Percentiles rank a stretch among this genome's conserved stretches.
phyloP scores from a whole-genome alignment of 2,329 filamentous ascomycete species.

The Colletotrichum lini region DNA sequence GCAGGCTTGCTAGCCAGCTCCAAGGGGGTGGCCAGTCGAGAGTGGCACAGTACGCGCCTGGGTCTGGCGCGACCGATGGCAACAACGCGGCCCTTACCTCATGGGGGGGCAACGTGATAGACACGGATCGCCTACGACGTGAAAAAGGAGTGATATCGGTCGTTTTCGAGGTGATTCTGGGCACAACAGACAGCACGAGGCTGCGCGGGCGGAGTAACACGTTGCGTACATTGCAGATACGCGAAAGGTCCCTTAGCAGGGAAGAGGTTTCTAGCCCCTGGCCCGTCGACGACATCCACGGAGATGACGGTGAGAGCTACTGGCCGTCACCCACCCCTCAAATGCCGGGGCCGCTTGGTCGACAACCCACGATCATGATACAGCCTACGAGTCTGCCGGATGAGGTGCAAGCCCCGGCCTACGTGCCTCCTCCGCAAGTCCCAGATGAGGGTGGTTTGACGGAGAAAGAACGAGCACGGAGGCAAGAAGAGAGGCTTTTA shows the following conservation, averaged over 20 bases:
- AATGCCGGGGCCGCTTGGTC: constrained; percentile 14
- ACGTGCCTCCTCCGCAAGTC: constrained; percentile 73
- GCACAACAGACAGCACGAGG: constrained; percentile 81
- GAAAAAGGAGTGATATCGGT: constrained; percentile 94
- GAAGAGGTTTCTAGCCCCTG: constrained; percentile 46
- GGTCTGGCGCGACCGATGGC: constrained; percentile 52
- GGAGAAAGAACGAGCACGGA: constrained; percentile 86
- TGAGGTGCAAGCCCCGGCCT: constrained; percentile 59
- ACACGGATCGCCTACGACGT: constrained; percentile 87
- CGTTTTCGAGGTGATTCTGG: constrained; percentile 88
- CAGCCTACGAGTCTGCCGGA: constrained; percentile 44
- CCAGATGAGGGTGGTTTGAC: constrained; percentile 74
- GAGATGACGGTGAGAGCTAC: constrained; percentile 37
- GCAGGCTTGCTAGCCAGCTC: constrained; percentile 82
- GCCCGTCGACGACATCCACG: constrained; percentile 26
- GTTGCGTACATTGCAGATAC: constrained; percentile 44
- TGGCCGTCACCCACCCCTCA: constrained; percentile 36
- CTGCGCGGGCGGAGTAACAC: constrained; percentile 42
- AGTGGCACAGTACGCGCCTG: constrained; percentile 52
- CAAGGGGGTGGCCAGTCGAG: constrained; percentile 74
- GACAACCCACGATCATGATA: constrained; percentile 38
- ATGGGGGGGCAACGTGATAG: constrained; percentile 80
- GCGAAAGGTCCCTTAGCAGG: constrained; percentile 51
- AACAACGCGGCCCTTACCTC: constrained; percentile 63
- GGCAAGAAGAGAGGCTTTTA: constrained; percentile 83